Conservation (phyloP, 768 basidiomycete species). For the Mycena epipterygia region DNA sequence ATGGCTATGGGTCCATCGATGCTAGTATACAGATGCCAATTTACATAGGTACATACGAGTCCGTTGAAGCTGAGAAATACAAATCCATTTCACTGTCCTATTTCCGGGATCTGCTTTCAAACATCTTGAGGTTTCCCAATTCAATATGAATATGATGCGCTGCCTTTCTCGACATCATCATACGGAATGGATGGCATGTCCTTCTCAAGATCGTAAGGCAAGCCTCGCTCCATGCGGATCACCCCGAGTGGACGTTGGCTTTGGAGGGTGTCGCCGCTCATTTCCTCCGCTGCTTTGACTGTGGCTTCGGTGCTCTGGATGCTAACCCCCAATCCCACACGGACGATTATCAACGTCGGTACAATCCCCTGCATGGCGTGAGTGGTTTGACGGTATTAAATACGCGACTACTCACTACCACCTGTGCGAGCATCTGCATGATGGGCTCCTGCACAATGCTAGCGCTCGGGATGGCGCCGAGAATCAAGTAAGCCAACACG, state of each 20-base stretch:
- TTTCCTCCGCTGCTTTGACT: neutral
- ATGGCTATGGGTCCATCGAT: too few relatives aligned
- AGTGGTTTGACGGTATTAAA: neutral
- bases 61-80: neutral
- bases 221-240: neutral
- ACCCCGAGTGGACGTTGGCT: neutral
- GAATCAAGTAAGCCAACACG: slow-evolving; percentile 41
- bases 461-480: neutral
- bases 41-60: neutral
- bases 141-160: neutral
- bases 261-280: neutral
- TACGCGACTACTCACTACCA: slow-evolving; percentile 40
- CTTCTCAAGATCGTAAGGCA: neutral
- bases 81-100: neutral
- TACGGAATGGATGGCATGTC: neutral
- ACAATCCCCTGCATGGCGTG: slow-evolving; percentile 42
- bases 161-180: neutral
- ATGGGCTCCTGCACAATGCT: neutral
- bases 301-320: neutral
- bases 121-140: neutral
- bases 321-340: slow-evolving; percentile 44
- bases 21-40: too few relatives aligned
- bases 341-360: slow-evolving; percentile 50
- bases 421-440: slow-evolving; percentile 44
- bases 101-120: neutral